phyloP scores from a whole-genome alignment of 192 early-diverging fungal species.

The Entophlyctis helioformis region DNA sequence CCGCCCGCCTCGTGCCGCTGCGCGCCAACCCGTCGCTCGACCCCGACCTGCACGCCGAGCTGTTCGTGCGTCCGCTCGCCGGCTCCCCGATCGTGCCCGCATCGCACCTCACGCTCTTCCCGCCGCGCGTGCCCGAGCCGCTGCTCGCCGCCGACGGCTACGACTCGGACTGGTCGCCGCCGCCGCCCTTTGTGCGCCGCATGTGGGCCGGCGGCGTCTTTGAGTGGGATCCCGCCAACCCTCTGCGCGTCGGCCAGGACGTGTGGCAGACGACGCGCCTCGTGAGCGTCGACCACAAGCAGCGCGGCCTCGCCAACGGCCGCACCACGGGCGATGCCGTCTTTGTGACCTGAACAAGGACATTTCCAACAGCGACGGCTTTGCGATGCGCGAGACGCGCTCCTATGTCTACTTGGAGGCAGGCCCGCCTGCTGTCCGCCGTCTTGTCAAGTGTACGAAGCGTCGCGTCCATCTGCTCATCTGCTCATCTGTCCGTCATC shows the following conservation, averaged over 20 bases:
- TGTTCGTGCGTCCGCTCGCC: no score
- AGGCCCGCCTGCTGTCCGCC: no score
- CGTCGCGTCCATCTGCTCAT: no score
- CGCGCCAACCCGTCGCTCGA: no score
- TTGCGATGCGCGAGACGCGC: slow-evolving; percentile 50
- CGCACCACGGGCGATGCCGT: slow-evolving; percentile 38
- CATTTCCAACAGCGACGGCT: slow-evolving; percentile 47
- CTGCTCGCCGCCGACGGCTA: slow-evolving; percentile 75
- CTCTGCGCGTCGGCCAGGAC: slow-evolving; percentile 49
- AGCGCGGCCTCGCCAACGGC: slow-evolving; percentile 9
- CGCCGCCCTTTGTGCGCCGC: slow-evolving; percentile 55
- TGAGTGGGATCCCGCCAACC: slow-evolving; percentile 41
- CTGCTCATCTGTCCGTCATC: slow-evolving; percentile 2
- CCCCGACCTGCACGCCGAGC: no score
- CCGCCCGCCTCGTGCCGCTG: no score
- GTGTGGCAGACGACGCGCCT: slow-evolving; percentile 47
- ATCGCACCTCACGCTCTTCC: slow-evolving; percentile 72
- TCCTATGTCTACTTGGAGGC: slow-evolving; percentile 49
- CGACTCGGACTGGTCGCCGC: slow-evolving; percentile 62
- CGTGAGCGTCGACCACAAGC: slow-evolving; percentile 40
- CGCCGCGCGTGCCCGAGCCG: slow-evolving; percentile 50
- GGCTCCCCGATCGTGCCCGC: no score
- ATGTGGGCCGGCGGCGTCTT: slow-evolving; percentile 79
- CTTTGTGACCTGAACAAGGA: slow-evolving; percentile 57
- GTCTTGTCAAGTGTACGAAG: no score